Percentiles rank a stretch among this genome's conserved stretches.
Evolutionary conservation across 805 yeast genomes (phyloP).

Genomic region (Candida chauliodis): DNA sequence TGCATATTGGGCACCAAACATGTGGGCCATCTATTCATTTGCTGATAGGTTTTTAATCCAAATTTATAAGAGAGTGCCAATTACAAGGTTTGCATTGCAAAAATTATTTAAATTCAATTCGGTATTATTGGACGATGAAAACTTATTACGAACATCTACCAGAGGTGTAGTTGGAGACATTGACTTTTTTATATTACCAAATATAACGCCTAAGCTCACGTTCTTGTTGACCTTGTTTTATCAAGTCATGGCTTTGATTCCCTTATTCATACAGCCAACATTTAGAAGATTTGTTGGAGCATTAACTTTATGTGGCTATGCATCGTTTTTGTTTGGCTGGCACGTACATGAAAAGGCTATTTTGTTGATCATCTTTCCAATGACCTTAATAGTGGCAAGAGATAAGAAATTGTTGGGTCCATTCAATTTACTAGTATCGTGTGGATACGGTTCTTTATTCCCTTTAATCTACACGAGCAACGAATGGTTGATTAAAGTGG

Average conservation of each 20-base stretch:
- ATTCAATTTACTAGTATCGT: slow-evolving; percentile 65
- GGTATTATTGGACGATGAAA: slow-evolving; percentile 29
- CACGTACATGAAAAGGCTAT: slow-evolving; percentile 98
- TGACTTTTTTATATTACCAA: slow-evolving; percentile 74
- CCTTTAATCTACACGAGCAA: slow-evolving; percentile 80
- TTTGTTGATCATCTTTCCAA: slow-evolving; percentile 84
- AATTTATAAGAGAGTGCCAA: slow-evolving; percentile 33
- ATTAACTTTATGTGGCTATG: slow-evolving; percentile 82
- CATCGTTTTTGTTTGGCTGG: slow-evolving; percentile 95
- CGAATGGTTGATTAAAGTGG: slow-evolving; percentile 72
- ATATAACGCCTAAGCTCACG: slow-evolving; percentile 72
- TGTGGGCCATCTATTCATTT: slow-evolving; percentile 93
- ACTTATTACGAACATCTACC: slow-evolving; percentile 43
- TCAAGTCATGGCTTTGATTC: slow-evolving; percentile 73
- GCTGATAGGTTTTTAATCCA: slow-evolving; percentile 66
- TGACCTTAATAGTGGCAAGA: slow-evolving; percentile 66
- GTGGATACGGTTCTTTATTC: slow-evolving; percentile 85
- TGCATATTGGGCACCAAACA: slow-evolving; percentile 98
- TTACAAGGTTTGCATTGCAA: slow-evolving; percentile 25
- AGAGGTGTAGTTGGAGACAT: slow-evolving; percentile 93
- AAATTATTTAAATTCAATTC: slow-evolving; percentile 45
- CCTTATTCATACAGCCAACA: slow-evolving; percentile 65
- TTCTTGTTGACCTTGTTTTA: slow-evolving; percentile 80
- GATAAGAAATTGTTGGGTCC: slow-evolving; percentile 72
- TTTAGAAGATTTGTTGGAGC: slow-evolving; percentile 79